These are phyloP conservation scores for Aspergillus texensis DNA, from an alignment of 2,329 filamentous ascomycete genomes.

Conservation along the genomic window DNA sequence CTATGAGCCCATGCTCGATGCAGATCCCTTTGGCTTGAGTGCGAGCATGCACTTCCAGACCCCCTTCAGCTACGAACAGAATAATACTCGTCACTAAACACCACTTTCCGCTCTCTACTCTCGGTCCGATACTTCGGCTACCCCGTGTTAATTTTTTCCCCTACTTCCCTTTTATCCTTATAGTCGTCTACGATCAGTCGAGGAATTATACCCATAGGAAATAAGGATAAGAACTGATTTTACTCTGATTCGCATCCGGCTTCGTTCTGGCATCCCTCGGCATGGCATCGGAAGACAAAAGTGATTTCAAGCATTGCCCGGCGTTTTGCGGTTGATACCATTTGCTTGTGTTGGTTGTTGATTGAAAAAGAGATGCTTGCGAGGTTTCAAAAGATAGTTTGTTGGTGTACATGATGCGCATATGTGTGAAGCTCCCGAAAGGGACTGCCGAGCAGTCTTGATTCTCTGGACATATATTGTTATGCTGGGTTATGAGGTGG, in stretches of 20 bases:
- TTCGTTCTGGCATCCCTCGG: conserved; percentile 8
- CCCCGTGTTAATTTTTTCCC: conserved; percentile 12
- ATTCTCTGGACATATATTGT: conserved; percentile 13
- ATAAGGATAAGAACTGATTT: not conserved
- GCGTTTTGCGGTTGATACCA: conserved; percentile 41
- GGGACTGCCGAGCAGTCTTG: conserved; percentile 16
- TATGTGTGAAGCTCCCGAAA: conserved; percentile 2
- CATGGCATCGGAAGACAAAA: conserved; percentile 30
- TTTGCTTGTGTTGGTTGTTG: conserved; percentile 26
- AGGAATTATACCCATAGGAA: not conserved
- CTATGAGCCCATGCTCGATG: conserved; percentile 86
- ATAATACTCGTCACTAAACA: conserved; percentile 36
- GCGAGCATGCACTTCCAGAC: conserved; percentile 95
- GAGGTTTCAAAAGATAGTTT: not conserved
- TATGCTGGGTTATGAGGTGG: not conserved
- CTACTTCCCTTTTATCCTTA: conserved; percentile 10
- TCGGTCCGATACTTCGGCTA: not conserved
- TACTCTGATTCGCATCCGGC: not conserved
- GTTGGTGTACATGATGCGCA: conserved; percentile 7
- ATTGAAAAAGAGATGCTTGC: not conserved
- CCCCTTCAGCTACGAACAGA: conserved; percentile 62
- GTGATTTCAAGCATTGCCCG: conserved; percentile 37
- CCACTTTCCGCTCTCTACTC: conserved; percentile 1
- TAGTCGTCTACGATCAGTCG: conserved; percentile 6
- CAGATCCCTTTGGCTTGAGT: conserved; percentile 89